Conservation (phyloP, 306 rosid genomes). For the Cucurbita ficifolia region DNA sequence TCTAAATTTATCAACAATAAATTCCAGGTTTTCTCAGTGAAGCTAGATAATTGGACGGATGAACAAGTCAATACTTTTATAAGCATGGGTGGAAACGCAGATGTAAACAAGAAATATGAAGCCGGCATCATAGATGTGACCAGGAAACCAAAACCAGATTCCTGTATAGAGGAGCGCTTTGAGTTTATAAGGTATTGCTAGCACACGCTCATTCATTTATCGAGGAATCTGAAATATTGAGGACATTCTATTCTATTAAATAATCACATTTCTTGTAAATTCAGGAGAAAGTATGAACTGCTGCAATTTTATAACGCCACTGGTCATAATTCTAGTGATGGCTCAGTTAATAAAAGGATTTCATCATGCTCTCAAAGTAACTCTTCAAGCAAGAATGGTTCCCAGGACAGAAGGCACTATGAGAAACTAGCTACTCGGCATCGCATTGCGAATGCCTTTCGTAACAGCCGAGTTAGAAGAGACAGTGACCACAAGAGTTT, state of each 20-base stretch:
- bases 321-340: constrained; percentile 13
- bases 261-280: constrained; percentile 4
- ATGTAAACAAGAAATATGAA: constrained; percentile 60
- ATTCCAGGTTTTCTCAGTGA: constrained; percentile 68
- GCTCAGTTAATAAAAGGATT: constrained; percentile 17
- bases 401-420: constrained; percentile 33
- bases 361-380: constrained; percentile 14
- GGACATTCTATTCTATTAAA: neutral
- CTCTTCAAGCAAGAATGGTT: constrained; percentile 16
- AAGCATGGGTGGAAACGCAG: constrained; percentile 59
- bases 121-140: constrained; percentile 35
- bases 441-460: constrained; percentile 55
- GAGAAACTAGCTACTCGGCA: constrained; percentile 32
- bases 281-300: constrained; percentile 79
- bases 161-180: constrained; percentile 61
- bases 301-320: constrained; percentile 25
- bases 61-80: constrained; percentile 54
- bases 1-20: neutral
- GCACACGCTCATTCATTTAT: neutral
- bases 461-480: constrained; percentile 59
- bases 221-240: neutral
- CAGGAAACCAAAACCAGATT: constrained; percentile 53
- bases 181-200: constrained; percentile 54
- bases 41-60: constrained; percentile 79
- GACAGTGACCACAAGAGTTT: constrained; percentile 43